These are phyloP conservation scores for Fusarium tuaranense DNA, from an alignment of 2,329 filamentous ascomycete genomes.

Conservation along the genomic window DNA sequence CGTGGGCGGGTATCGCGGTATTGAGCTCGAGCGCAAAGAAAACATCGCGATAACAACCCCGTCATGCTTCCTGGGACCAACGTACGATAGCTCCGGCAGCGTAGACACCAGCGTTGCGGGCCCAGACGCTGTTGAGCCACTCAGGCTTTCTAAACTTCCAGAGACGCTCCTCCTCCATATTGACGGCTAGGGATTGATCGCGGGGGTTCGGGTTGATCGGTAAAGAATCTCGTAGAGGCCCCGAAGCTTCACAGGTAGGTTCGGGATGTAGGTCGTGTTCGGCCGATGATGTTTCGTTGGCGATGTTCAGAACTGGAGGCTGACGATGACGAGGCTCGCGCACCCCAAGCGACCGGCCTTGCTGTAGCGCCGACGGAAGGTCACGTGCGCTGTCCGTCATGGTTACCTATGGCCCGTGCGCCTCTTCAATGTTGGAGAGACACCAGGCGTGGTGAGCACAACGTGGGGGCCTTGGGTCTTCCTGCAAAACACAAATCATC, in stretches of 20 bases:
- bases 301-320: constrained; percentile 33
- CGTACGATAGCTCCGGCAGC: constrained; percentile 71
- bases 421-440: constrained; percentile 4
- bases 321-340: constrained; percentile 46
- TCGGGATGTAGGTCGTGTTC: constrained; percentile 9
- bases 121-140: constrained; percentile 74
- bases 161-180: constrained; percentile 74
- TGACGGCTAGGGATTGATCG: not conserved
- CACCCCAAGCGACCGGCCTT: constrained; percentile 17
- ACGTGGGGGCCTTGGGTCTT: constrained; percentile 12
- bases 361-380: constrained; percentile 18
- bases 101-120: constrained; percentile 74
- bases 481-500: constrained; percentile 34
- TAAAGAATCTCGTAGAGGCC: not conserved
- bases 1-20: not conserved
- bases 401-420: not conserved
- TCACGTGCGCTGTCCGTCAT: constrained; percentile 28
- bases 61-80: constrained; percentile 28
- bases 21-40: not conserved
- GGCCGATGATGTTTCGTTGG: constrained; percentile 23
- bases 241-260: not conserved
- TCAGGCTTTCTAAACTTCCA: constrained; percentile 76
- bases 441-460: constrained; percentile 23
- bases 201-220: not conserved
- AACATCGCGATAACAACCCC: not conserved